phyloP scores from a whole-genome alignment of 2,329 filamentous ascomycete genomes.

The Fusarium sp. region DNA sequence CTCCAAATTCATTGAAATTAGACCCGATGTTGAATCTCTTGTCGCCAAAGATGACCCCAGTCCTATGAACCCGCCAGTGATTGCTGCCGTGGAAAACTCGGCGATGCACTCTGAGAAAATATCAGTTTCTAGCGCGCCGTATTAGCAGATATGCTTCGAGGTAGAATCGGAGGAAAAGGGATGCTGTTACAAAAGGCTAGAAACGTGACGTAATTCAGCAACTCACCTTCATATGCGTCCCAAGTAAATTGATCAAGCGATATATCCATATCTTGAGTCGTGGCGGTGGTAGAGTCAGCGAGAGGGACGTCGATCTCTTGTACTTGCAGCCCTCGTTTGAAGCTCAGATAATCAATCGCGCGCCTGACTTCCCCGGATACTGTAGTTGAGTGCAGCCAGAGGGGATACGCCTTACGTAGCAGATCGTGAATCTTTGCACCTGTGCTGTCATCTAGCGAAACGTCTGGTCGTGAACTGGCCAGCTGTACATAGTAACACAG shows the following conservation, averaged over 20 bases:
- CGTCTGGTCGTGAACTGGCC: background rate
- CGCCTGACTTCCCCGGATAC: background rate
- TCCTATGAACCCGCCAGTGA: background rate
- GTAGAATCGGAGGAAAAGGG: rapidly evolving
- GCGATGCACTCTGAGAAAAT: background rate
- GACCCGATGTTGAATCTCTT: rapidly evolving
- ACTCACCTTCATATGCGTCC: background rate
- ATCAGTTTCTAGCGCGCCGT: background rate
- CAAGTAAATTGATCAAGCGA: background rate
- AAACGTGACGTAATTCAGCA: no score
- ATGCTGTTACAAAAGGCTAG: background rate
- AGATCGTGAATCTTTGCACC: background rate
- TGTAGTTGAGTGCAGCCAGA: background rate
- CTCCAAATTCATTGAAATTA: background rate
- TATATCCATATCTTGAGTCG: background rate
- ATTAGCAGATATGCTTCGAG: background rate
- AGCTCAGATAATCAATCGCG: background rate
- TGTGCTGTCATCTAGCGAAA: background rate
- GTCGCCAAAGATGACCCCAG: rapidly evolving
- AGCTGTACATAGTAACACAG: background rate
- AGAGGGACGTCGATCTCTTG: background rate
- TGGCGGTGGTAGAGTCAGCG: background rate
- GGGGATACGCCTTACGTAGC: background rate
- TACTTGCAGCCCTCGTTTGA: background rate
- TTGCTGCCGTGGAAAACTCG: rapidly evolving